phyloP scores from a whole-genome alignment of 1,139 yeast genomes.

The Geotrichum histeridarum region DNA sequence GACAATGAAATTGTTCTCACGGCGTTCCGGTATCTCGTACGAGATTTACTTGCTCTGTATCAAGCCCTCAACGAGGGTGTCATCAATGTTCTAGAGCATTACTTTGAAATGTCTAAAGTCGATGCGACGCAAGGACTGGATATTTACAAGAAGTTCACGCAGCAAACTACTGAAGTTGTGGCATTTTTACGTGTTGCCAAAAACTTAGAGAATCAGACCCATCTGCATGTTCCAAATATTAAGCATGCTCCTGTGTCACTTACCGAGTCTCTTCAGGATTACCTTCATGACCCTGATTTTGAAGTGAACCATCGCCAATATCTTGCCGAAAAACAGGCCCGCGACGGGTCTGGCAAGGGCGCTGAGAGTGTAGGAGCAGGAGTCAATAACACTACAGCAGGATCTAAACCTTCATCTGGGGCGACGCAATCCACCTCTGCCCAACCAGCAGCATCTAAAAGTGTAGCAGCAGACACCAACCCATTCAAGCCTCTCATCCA shows the following conservation, averaged over 20 bases:
- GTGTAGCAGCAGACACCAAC: constrained; percentile 31
- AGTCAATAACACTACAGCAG: constrained; percentile 1
- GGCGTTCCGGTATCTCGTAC: constrained; percentile 79
- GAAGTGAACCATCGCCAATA: constrained; percentile 75
- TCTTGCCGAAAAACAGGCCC: constrained; percentile 55
- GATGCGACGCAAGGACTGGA: constrained; percentile 86
- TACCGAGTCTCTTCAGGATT: constrained; percentile 81
- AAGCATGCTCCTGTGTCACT: constrained; percentile 96
- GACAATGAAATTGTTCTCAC: constrained; percentile 79
- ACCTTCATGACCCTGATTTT: constrained; percentile 78
- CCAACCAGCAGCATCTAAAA: constrained; percentile 20
- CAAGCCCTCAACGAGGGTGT: constrained; percentile 94
- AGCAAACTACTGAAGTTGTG: constrained; percentile 81
- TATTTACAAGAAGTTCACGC: constrained; percentile 79
- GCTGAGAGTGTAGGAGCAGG: constrained; percentile 14
- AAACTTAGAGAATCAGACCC: constrained; percentile 78
- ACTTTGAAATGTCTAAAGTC: constrained; percentile 79
- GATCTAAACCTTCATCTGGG: constrained; percentile 19
- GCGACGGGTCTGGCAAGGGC: constrained; percentile 22
- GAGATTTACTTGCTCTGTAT: constrained; percentile 76
- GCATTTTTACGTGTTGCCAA: constrained; percentile 85
- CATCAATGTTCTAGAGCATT: constrained; percentile 84
- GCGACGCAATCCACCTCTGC: constrained; percentile 26
- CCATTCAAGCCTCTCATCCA: constrained; percentile 19
- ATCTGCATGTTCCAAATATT: constrained; percentile 88